These are phyloP conservation scores for Dianthus caryophyllus DNA, from an alignment of 148 eudicot genomes.

Conservation along the genomic window DNA sequence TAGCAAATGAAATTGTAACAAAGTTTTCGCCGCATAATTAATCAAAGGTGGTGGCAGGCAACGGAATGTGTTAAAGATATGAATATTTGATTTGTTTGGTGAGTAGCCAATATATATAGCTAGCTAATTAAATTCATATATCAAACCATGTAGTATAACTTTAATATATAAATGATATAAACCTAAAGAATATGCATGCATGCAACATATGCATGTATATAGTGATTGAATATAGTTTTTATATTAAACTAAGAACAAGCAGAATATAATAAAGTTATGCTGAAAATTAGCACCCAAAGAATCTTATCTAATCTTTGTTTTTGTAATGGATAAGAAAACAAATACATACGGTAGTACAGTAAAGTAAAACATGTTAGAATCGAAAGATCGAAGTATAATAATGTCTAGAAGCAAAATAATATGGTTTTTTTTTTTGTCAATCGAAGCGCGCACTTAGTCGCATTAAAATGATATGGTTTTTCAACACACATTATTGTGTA, in stretches of 20 bases:
- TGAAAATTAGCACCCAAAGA: constrained; percentile 1
- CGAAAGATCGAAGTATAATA: not conserved
- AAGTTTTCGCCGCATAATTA: constrained; percentile 14
- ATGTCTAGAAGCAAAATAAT: constrained; percentile 5
- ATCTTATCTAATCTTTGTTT: not conserved
- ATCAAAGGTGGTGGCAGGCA: constrained; percentile 19
- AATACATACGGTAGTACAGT: not conserved
- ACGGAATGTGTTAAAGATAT: constrained; percentile 5
- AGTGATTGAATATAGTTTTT: too few relatives aligned
- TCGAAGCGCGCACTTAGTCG: too few relatives aligned
- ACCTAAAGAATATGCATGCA: constrained; percentile 15
- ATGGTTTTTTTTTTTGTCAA: too few relatives aligned
- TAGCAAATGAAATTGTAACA: constrained; percentile 1
- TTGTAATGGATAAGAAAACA: constrained; percentile 11
- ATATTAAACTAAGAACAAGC: not conserved
- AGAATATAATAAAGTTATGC: constrained; percentile 7
- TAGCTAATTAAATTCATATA: not conserved
- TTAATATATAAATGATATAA: not conserved
- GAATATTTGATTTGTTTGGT: constrained; percentile 14
- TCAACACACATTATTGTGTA: not conserved
- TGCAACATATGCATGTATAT: too few relatives aligned
- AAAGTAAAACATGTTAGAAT: not conserved
- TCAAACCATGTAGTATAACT: not conserved
- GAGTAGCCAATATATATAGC: not conserved
- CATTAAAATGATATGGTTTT: constrained; percentile 2